Evolutionary conservation across 129 eudicot genomes (phyloP), one percentile per base, ranked within the genome.

Genomic region (Tagetes erecta): DNA sequence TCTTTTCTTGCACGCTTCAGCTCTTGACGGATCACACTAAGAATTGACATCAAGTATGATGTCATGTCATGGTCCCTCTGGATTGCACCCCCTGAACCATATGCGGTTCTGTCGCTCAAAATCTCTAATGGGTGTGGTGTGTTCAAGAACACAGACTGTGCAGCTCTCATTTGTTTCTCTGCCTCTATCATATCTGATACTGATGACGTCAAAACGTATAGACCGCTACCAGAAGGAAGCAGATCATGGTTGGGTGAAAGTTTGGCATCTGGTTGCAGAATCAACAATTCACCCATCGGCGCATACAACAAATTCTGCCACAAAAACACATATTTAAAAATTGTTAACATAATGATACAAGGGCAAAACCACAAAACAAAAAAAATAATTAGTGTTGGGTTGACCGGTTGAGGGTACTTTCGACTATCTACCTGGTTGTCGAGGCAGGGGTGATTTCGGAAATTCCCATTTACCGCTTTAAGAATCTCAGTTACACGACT

Each of bases 51-150:
- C 68, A 88, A 70, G 79, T 94, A 94, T 1, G 94, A 88, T 76
- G 73, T 67, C 97, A 94, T 85, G 78, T 91, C 96, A 40, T 91
- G 97, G 68, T 94, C 99, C 64, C 96, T 81, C 12, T 81, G 87
- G 6, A 94, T 88, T 45, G 82, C 72, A 30, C 99, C 99, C 35
- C 76, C 88, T 0, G 86, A 79, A 36, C 99, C 97, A 72, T 94
- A 94, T 0, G 97, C 91, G 20, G 87, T 64, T 4, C 97, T 86
- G 58, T 88, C 97, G 63, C 97, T 90, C 67, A 94, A 46, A 55
- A 91, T 94, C 85, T 90, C 99, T n/a, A 94, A 87, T 4, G 97
- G 98, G 83, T 93, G 98, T 3, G 98, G 98, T 6, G 88, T 71
- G 79, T 94, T 94, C 31, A 94, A 56, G 74, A 94, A 94, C 5